Evolutionary conservation across 805 yeast species (phyloP).

Genomic region (Lipomyces chichibuensis): DNA sequence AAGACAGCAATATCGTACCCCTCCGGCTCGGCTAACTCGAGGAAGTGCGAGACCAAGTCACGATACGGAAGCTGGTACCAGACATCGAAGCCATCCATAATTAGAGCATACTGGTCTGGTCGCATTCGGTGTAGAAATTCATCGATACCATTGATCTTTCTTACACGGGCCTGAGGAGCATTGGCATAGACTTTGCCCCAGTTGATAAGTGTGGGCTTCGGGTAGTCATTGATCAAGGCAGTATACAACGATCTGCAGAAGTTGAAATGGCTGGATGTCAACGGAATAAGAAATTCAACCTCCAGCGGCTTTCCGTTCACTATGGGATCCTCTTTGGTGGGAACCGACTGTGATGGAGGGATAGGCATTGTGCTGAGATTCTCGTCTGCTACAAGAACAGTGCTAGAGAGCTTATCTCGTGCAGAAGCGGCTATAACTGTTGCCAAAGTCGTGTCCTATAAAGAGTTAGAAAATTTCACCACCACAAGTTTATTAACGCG

Average conservation of each 20-base stretch:
- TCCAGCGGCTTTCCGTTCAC: constrained; percentile 23
- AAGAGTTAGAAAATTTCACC: neutral
- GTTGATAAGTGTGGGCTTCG: constrained; percentile 29
- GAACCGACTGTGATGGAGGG: neutral
- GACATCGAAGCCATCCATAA: constrained; percentile 33
- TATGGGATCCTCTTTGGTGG: neutral
- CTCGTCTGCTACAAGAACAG: neutral
- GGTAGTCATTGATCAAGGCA: constrained; percentile 30
- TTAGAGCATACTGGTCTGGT: constrained; percentile 22
- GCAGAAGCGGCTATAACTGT: neutral
- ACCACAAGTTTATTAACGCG: neutral
- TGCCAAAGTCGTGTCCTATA: neutral
- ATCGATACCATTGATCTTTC: constrained; percentile 29
- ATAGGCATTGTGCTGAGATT: neutral
- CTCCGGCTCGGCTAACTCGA: constrained; percentile 12
- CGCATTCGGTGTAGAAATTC: constrained; percentile 22
- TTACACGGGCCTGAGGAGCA: constrained; percentile 29
- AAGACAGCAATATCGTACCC: constrained; percentile 13
- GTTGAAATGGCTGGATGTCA: constrained; percentile 32
- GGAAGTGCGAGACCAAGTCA: constrained; percentile 19
- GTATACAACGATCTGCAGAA: constrained; percentile 35
- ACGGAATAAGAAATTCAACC: constrained; percentile 32
- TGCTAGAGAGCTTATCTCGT: neutral
- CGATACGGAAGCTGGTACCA: constrained; percentile 31
- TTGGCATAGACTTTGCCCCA: constrained; percentile 13